Evolutionary conservation across 306 rosid genomes (phyloP), one percentile per base, ranked within the genome.

Genomic region (Trifolium dubium): DNA sequence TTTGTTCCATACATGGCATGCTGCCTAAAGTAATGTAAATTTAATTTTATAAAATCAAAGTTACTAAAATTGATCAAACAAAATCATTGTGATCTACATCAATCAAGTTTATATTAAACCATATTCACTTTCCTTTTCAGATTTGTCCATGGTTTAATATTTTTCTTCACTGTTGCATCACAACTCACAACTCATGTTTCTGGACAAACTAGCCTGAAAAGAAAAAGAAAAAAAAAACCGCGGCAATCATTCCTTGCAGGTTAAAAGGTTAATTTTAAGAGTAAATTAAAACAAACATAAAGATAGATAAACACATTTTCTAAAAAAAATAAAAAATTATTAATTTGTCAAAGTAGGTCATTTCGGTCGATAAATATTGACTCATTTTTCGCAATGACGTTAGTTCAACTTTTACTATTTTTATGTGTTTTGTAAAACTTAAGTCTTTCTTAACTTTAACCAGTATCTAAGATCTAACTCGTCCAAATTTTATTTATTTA

Each of bases 61-160:
- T 54, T 43, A 60, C 55, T 23, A 10, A n/a, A 77, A 50, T 77
- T 60, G 71, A 19, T 69, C 12, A 37, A 61, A 77, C 65, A 61
- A 19, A 31, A 47, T 34, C 61, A 49, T 31, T 17, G 41, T 34
- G 10, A 46, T 47, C 23, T 10, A 47, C 60, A 31, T 32, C 62
- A 62, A 73, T 73, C 60, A 73, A 73, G 35, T 73, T 53, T 10
- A 46, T 63, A 15, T 72, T 12, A 54, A 34, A 63, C 12, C 10
- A 46, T 30, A 35, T 30, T 43, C 10, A 71, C 15, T 61, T 59
- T 69, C 32, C 69, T 46, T 35, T 0, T 32, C 19, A 58, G 41
- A 54, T 31, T 61, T 7, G 3, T 34, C 44, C 7, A 19, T 18
- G 4, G 23, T 65, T 15, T 4, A 12, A 44, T 44, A 4, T 70